A percentile compares a stretch with the other conserved stretches of the same genome.
Evolutionary conservation across 164 flowering plant species (phyloP).

Genomic region (Aristolochia californica): DNA sequence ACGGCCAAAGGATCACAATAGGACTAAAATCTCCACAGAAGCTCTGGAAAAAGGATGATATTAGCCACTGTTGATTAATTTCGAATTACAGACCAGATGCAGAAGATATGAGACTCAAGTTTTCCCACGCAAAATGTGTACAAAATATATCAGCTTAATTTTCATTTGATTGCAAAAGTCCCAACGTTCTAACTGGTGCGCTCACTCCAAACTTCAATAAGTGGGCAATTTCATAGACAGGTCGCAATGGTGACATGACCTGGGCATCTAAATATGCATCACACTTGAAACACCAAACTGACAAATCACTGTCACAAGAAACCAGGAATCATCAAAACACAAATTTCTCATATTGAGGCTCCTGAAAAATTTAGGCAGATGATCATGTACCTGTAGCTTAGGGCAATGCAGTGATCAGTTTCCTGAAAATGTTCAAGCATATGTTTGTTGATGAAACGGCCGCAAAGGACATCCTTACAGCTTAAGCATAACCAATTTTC

Average conservation of each 20-base stretch:
- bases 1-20: no score
- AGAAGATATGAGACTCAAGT: no score
- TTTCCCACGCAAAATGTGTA: no score
- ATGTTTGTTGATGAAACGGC: constrained; percentile 84
- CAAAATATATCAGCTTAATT: no score
- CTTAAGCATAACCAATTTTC: constrained; percentile 88
- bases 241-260: constrained; percentile 46
- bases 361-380: not conserved
- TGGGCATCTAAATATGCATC: constrained; percentile 83
- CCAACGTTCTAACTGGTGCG: constrained; percentile 46
- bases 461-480: constrained; percentile 79
- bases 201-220: constrained; percentile 62
- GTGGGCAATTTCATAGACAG: constrained; percentile 59
- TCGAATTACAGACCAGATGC: no score
- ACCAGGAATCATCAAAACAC: not conserved
- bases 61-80: no score
- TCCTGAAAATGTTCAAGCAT: constrained; percentile 75
- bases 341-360: not conserved
- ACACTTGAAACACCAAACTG: constrained; percentile 89
- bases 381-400: constrained; percentile 62
- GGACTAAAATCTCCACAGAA: no score
- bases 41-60: no score
- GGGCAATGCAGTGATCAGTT: constrained; percentile 52
- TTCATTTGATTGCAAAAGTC: no score
- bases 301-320: constrained; percentile 58